Conservation (phyloP, 2,329 filamentous ascomycete genomes). For the Aureobasidium sp. region DNA sequence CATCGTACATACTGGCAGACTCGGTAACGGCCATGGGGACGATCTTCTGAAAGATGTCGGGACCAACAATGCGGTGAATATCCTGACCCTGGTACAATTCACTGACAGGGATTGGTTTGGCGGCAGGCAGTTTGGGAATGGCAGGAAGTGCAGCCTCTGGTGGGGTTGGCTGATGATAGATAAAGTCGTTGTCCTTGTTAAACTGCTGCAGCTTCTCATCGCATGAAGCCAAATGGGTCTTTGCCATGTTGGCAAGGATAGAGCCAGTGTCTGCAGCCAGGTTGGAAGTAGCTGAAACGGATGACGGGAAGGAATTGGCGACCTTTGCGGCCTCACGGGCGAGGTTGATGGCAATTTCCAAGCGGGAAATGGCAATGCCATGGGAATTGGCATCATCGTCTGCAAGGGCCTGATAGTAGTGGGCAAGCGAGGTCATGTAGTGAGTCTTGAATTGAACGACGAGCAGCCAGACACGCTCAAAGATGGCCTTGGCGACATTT, state of each 20-base stretch:
- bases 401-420: slow-evolving; percentile 87
- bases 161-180: slow-evolving; percentile 90
- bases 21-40: slow-evolving; percentile 94
- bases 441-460: slow-evolving; percentile 77
- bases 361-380: slow-evolving; percentile 73
- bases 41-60: slow-evolving; percentile 94
- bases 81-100: slow-evolving; percentile 96
- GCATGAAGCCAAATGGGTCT: slow-evolving; percentile 70
- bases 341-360: slow-evolving; percentile 72
- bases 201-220: slow-evolving; percentile 73
- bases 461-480: slow-evolving; percentile 88
- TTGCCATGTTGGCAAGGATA: slow-evolving; percentile 71
- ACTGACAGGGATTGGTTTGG: slow-evolving; percentile 93
- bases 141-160: slow-evolving; percentile 72
- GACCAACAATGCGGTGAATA: slow-evolving; percentile 92
- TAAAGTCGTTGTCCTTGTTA: slow-evolving; percentile 92
- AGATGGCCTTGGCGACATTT: slow-evolving; percentile 82
- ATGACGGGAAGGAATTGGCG: slow-evolving; percentile 72
- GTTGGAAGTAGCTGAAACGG: slow-evolving; percentile 74
- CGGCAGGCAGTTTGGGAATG: slow-evolving; percentile 85
- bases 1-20: slow-evolving; percentile 92
- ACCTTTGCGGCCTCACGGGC: slow-evolving; percentile 71
- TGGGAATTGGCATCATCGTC: slow-evolving; percentile 86
- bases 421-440: slow-evolving; percentile 76
- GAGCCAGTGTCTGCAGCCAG: slow-evolving; percentile 70